Evolutionary conservation across 371 early-diverging fungal genomes (phyloP), one percentile per base, ranked within the genome.

Genomic region (Mucor mucedo): DNA sequence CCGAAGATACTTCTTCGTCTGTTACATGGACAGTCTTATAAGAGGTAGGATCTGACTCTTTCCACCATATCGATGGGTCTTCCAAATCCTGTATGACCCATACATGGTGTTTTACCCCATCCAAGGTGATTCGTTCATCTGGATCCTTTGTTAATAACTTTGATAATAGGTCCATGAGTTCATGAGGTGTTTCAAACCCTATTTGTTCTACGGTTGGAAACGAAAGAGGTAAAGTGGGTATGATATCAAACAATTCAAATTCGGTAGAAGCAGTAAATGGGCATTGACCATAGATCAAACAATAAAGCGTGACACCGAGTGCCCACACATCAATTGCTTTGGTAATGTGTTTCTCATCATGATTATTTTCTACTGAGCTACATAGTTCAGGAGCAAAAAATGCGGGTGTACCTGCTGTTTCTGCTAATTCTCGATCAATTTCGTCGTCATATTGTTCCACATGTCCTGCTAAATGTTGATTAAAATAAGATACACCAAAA

Each of bases 251-350:
- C 49, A 97, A 78, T 74, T 96, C 97, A 78, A 89, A 95, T 76
- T 96, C 96, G 29, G 89, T 94, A 11, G 89, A 89, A 6, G 95
- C 99, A 30, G 89, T 89, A 78, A 99, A 99, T 4, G 99, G 99
- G 44, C 96, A 93, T 33, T 84, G 80, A 4, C 99, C 99, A 78
- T 88, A 96, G 11, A 97, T 82, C 41, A 99, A 79, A 62, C 98
- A 98, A 76, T 95, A 99, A 6, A 99, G 84, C 2, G 98, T 96
- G 21, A 99, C 97, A 0, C 99, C 99, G 56, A 98, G 77, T n/a
- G 98, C 97, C 99, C 99, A 99, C 4, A 98, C 86, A 74, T 99
- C 99, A 54, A 98, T 95, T 2, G 91, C 91, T 38, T 89, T 89
- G 28, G 93, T 91, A 10, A 91, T 89, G 8, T 78, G 85, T 35